Base-by-base conservation (phyloP, 2,329 filamentous ascomycete species). In the Aureobasidium pullulans region DNA sequence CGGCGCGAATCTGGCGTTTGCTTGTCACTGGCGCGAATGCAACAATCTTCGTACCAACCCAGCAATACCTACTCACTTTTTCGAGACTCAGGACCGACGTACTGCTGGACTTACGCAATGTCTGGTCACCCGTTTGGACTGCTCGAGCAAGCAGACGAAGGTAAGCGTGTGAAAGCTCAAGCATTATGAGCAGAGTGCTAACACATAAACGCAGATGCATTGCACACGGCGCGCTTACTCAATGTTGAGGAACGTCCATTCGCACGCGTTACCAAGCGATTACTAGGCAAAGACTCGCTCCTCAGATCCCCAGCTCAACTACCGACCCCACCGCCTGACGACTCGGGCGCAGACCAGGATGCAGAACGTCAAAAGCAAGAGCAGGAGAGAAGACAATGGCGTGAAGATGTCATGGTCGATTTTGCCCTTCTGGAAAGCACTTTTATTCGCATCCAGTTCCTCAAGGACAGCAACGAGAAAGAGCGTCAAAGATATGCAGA, bases 191-290 rank as follows among this genome's bases (percentile, higher is more conserved):
- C 43, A 39, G 28, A 13, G 29, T n/a, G 16, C 13, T 59, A 16
- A 54, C 48, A 39, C 19, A 10, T 43, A 29, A 19, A 6, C 13
- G n/a, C 9, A 85, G 87, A 90, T 72, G 86, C 90, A 64, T 85
- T 96, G 39, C 93, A 96, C 77, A 93, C 92, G 69, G 82, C 83
- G 32, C 89, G 93, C 43, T 87, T 96, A 4, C 82, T 96, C 39
- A 89, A 89, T 64, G 87, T 96, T 62, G 93, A 97, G 77, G 90
- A 96, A 70, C 91, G 91, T 61, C 90, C 91, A 0, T 96, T 96
- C 77, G 90, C 90, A 72, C 87, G 92, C 62, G 85, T 96, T 61
- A 89, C 89, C 23, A 91, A 91, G 74, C 87, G 89, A 34, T 83
- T 97, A 8, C 80, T 89, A 5, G 81, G 83, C 23, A 82, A 88